phyloP scores from a whole-genome alignment of 1,284 basidiomycete genomes.

The Heimioporus retisporus region DNA sequence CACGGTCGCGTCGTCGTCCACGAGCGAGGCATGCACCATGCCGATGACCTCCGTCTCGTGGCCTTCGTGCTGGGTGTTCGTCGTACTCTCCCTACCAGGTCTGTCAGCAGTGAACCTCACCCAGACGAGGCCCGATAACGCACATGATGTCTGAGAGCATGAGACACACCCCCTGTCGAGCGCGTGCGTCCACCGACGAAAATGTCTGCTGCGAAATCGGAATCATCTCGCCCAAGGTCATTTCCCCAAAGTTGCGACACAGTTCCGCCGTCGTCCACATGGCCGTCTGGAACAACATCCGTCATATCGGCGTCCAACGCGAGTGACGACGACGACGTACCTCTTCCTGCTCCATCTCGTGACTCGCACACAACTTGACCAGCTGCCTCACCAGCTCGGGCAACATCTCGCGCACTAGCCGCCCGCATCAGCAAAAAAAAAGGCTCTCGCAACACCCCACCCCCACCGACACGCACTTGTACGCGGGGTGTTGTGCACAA shows the following conservation, averaged over 20 bases:
- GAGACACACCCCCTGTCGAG: constrained; percentile 91
- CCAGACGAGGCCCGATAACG: constrained; percentile 30
- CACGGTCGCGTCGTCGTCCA: constrained; percentile 92
- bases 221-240: constrained; percentile 89
- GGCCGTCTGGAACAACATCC: constrained; percentile 68
- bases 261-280: constrained; percentile 90
- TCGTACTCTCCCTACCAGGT: constrained; percentile 79
- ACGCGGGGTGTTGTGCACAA: constrained; percentile 92
- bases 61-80: constrained; percentile 88
- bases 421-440: neutral
- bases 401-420: constrained; percentile 91
- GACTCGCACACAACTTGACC: constrained; percentile 80
- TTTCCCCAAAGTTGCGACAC: constrained; percentile 97
- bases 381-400: constrained; percentile 87
- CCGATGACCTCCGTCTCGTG: constrained; percentile 93
- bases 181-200: constrained; percentile 77
- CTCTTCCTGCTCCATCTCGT: constrained; percentile 92
- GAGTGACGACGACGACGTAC: constrained; percentile 51
- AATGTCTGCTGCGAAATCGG: constrained; percentile 80
- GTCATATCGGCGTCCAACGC: constrained; percentile 3
- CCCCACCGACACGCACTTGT: constrained; percentile 62
- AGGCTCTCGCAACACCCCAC: too few relatives aligned
- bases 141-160: constrained; percentile 92
- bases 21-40: constrained; percentile 87
- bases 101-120: constrained; percentile 8